Percentiles rank a stretch among this genome's conserved stretches.
Evolutionary conservation across 2,329 filamentous ascomycete genomes (phyloP).

Genomic region (Exophiala phaeomuriformis): DNA sequence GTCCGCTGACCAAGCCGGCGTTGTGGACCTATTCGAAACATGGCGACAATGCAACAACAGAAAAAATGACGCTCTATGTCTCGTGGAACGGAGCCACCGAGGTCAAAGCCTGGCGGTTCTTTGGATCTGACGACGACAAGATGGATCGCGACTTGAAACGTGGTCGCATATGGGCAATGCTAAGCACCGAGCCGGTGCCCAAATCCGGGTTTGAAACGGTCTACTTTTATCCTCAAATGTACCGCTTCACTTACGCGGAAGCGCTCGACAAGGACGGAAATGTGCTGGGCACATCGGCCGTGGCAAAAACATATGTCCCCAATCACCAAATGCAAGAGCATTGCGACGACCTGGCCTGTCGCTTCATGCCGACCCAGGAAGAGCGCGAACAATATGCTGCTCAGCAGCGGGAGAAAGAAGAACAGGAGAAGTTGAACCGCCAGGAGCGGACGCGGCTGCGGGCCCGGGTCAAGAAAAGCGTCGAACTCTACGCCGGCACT

Average conservation of each 20-base stretch:
- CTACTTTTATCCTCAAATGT: slow-evolving; percentile 26
- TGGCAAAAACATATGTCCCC: slow-evolving; percentile 35
- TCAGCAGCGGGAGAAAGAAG: slow-evolving; percentile 6
- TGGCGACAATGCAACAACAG: not conserved
- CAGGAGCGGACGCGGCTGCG: not conserved
- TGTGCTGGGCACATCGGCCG: slow-evolving; percentile 32
- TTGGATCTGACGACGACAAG: slow-evolving; percentile 25
- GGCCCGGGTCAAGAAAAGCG: slow-evolving; percentile 5
- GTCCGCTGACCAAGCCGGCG: slow-evolving; percentile 37
- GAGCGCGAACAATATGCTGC: slow-evolving; percentile 15
- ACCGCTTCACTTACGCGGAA: slow-evolving; percentile 29
- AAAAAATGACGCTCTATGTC: slow-evolving; percentile 29
- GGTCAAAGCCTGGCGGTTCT: slow-evolving; percentile 36
- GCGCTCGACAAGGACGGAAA: slow-evolving; percentile 32
- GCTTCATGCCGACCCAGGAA: slow-evolving; percentile 19
- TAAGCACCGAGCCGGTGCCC: not conserved
- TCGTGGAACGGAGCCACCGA: slow-evolving; percentile 47
- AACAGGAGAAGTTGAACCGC: not conserved
- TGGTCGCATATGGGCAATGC: not conserved
- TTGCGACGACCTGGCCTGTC: slow-evolving; percentile 24
- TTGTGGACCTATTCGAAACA: slow-evolving; percentile 35
- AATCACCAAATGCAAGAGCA: slow-evolving; percentile 31
- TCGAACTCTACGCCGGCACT: slow-evolving; percentile 11
- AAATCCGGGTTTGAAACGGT: slow-evolving; percentile 38
- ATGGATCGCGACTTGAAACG: not conserved